Conservation (phyloP, 306 rosid genomes). For the Quercus dentata region DNA sequence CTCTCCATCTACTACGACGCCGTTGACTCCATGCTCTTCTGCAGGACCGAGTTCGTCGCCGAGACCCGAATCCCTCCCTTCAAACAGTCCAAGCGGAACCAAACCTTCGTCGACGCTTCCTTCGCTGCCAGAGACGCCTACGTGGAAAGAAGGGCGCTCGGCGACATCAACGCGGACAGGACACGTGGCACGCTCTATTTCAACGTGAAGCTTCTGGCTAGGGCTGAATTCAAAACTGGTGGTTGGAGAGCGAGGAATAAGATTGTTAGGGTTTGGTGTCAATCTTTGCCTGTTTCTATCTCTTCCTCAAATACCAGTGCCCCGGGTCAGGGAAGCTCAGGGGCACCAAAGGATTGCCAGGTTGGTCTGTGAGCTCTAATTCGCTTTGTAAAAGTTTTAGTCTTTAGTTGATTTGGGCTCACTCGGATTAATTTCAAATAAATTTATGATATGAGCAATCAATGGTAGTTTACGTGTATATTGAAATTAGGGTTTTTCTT, state of each 20-base stretch:
- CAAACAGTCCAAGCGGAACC: conserved; percentile 37
- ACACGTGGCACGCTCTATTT: conserved; percentile 40
- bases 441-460: background rate
- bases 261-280: conserved; percentile 52
- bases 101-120: conserved; percentile 26
- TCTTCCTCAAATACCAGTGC: conserved; percentile 23
- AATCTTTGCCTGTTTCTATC: conserved; percentile 32
- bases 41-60: conserved; percentile 23
- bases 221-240: conserved; percentile 55
- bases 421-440: too few relatives aligned
- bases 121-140: background rate
- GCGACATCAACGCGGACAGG: conserved; percentile 32
- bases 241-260: conserved; percentile 71
- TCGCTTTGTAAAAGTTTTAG: too few relatives aligned
- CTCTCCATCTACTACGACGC: conserved; percentile 50
- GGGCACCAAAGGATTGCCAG: conserved; percentile 47
- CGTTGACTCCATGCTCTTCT: conserved; percentile 33
- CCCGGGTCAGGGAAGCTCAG: conserved; percentile 41
- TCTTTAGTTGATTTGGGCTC: too few relatives aligned
- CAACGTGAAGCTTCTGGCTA: conserved; percentile 42
- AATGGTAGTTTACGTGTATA: background rate
- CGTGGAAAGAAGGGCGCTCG: conserved; percentile 1
- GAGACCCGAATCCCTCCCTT: conserved; percentile 48
- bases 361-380: conserved; percentile 47
- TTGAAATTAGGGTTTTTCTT: background rate